Percentiles rank a stretch among this genome's conserved stretches.
phyloP scores from a whole-genome alignment of 257 asterid species.

The Datura wrightii region DNA sequence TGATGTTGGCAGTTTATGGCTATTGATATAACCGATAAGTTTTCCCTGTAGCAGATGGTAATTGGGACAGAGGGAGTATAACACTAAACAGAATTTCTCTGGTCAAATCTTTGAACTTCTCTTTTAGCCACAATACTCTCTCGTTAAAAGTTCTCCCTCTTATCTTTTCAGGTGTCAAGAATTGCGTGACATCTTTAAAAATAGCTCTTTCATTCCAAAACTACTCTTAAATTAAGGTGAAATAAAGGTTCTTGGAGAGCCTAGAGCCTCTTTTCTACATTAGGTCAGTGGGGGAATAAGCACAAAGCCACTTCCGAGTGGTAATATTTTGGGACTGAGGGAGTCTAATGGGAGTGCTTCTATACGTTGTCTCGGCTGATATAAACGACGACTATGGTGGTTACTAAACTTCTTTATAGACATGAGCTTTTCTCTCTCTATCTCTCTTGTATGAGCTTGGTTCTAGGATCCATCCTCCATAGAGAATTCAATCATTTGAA shows the following conservation, averaged over 20 bases:
- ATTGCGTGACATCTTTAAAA: not conserved
- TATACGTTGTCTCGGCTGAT: not conserved
- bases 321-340: not conserved
- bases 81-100: not conserved
- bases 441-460: not conserved
- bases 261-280: not conserved
- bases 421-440: not conserved
- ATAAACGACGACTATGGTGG: not conserved
- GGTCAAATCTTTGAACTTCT: not conserved
- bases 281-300: not conserved
- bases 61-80: not conserved
- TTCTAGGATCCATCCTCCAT: no score
- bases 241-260: not conserved
- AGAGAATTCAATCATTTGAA: no score
- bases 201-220: not conserved
- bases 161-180: not conserved
- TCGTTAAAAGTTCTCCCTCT: not conserved
- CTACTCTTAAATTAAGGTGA: not conserved
- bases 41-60: not conserved
- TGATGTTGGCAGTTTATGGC: not conserved
- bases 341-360: not conserved
- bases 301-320: not conserved
- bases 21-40: not conserved
- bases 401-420: not conserved
- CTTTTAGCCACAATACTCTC: not conserved